Evolutionary conservation across 2,329 filamentous ascomycete species (phyloP).

Genomic region (Aspergillus quadricinctus): DNA sequence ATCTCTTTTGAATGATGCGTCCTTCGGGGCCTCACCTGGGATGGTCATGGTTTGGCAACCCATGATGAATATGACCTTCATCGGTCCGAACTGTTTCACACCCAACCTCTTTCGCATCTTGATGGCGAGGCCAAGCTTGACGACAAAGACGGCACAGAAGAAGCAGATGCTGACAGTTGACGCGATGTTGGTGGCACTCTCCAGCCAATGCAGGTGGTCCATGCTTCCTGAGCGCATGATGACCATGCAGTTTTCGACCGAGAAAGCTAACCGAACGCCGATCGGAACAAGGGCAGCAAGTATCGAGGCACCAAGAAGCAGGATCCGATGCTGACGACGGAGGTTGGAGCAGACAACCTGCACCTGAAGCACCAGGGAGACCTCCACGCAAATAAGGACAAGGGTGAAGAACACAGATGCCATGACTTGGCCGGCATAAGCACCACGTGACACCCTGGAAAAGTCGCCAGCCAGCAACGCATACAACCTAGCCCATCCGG

Average conservation of each 20-base stretch:
- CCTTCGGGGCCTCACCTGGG: slow-evolving; percentile 46
- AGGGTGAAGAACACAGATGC: slow-evolving; percentile 49
- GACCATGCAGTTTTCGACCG: slow-evolving; percentile 45
- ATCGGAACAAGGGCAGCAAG: slow-evolving; percentile 50
- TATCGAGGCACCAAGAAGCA: slow-evolving; percentile 46
- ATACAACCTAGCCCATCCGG: slow-evolving; percentile 60
- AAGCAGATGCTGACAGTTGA: slow-evolving; percentile 56
- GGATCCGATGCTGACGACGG: slow-evolving; percentile 36
- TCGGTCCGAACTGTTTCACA: slow-evolving; percentile 57
- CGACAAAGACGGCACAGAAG: slow-evolving; percentile 59
- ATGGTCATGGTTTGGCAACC: slow-evolving; percentile 63
- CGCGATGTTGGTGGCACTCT: slow-evolving; percentile 46
- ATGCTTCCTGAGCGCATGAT: slow-evolving; percentile 33
- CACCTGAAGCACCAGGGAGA: slow-evolving; percentile 60
- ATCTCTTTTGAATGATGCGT: slow-evolving; percentile 8
- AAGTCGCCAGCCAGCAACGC: slow-evolving; percentile 54
- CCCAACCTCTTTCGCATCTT: slow-evolving; percentile 53
- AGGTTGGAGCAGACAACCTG: slow-evolving; percentile 57
- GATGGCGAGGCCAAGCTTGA: slow-evolving; percentile 58
- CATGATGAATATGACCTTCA: slow-evolving; percentile 66
- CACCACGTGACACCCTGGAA: slow-evolving; percentile 42
- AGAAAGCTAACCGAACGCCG: slow-evolving; percentile 51
- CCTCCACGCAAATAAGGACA: slow-evolving; percentile 52
- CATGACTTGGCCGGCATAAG: slow-evolving; percentile 47
- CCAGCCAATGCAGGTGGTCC: slow-evolving; percentile 35